Conservation (phyloP, 306 rosid genomes). For the Cercis canadensis region DNA sequence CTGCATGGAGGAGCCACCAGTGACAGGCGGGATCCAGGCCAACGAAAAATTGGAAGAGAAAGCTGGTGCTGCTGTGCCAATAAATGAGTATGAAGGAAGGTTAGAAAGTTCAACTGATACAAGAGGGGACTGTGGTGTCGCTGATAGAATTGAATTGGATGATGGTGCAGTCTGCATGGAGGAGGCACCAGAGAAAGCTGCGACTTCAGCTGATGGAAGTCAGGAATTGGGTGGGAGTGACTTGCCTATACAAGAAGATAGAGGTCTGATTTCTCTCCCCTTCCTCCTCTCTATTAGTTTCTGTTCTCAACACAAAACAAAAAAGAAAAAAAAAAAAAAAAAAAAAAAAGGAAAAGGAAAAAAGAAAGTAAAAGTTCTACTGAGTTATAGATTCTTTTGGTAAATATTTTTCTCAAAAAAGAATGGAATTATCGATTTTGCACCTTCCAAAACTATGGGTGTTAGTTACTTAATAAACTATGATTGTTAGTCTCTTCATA, state of each 20-base stretch:
- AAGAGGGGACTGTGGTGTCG: conserved; percentile 6
- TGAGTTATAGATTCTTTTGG: too few relatives aligned
- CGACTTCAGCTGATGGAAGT: conserved; percentile 20
- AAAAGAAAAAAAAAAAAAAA: not conserved
- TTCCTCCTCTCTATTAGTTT: not conserved
- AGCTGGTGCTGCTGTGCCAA: not conserved
- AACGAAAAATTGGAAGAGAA: too few relatives aligned
- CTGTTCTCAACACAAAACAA: not conserved
- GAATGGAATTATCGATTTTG: too few relatives aligned
- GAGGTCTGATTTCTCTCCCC: conserved; percentile 37
- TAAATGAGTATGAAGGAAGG: not conserved
- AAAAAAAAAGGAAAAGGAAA: too few relatives aligned
- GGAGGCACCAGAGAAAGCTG: conserved; percentile 22
- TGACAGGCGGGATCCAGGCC: too few relatives aligned
- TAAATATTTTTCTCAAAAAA: too few relatives aligned
- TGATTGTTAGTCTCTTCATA: too few relatives aligned
- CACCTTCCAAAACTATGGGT: too few relatives aligned
- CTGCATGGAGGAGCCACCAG: too few relatives aligned
- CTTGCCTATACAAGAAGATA: conserved; percentile 25
- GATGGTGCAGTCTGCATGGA: conserved; percentile 27
- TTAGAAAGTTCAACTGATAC: conserved; percentile 17
- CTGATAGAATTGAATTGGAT: conserved; percentile 8
- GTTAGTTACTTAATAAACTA: too few relatives aligned
- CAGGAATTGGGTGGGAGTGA: conserved; percentile 33
- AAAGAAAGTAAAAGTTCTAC: too few relatives aligned